A percentile compares a stretch with the other conserved stretches of the same genome.
These are phyloP conservation scores for Aspergillus eucalypticola DNA, from an alignment of 2,329 filamentous ascomycete genomes.

Conservation along the genomic window DNA sequence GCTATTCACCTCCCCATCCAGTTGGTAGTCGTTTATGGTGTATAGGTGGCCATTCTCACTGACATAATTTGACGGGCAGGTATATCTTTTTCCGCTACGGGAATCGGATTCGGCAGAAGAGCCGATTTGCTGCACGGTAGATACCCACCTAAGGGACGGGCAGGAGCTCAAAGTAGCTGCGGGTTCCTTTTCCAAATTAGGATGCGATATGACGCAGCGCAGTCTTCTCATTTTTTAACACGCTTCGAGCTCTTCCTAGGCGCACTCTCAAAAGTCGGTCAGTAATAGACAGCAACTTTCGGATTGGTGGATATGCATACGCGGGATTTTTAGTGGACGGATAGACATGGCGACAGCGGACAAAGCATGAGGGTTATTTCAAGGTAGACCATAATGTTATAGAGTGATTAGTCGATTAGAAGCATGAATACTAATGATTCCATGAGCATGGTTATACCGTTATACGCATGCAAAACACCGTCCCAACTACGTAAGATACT, in stretches of 20 bases:
- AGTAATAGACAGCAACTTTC: neutral
- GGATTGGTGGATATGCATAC: too few species aligned
- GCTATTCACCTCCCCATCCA: neutral
- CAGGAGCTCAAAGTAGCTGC: neutral
- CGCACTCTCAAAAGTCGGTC: neutral
- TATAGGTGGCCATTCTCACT: neutral
- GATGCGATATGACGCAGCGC: neutral
- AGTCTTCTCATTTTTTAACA: neutral
- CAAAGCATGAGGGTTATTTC: too few species aligned
- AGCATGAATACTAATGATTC: too few species aligned
- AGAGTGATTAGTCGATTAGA: too few species aligned
- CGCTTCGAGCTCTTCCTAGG: neutral
- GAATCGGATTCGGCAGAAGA: conserved; percentile 42
- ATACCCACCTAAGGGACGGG: conserved; percentile 5
- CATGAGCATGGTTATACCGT: too few species aligned
- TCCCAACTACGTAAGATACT: too few species aligned
- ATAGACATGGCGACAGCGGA: too few species aligned
- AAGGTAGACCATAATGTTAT: too few species aligned
- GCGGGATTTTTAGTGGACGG: too few species aligned
- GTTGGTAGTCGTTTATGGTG: neutral
- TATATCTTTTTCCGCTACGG: conserved; percentile 49
- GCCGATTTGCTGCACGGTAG: conserved; percentile 39
- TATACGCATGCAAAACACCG: too few species aligned
- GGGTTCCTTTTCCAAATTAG: neutral
- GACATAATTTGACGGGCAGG: conserved; percentile 25